Evolutionary conservation across 1,284 basidiomycete genomes (phyloP), one percentile per base, ranked within the genome.

Genomic region (Apiotrichum veenhuisii): DNA sequence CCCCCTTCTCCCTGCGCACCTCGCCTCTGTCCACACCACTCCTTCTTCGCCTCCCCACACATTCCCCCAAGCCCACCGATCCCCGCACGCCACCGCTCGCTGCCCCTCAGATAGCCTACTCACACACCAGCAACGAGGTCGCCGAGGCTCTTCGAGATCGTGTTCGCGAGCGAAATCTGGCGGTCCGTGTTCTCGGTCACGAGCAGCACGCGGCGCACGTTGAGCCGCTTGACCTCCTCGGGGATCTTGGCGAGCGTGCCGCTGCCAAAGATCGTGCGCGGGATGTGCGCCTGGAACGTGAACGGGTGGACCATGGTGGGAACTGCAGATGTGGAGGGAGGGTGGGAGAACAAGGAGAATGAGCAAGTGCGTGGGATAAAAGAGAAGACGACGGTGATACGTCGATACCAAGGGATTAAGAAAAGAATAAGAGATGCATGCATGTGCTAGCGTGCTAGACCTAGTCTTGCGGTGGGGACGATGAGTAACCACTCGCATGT

Each of bases 221-320:
- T 71, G 42, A 79, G 68, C 3, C 63, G 55, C 54, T 68, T 60
- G 55, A 79, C 65, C 61, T 80, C 78, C 5, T 70, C 67, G 2
- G 74, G 69, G 27, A 80, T 72, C 54, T 78, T 69, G 20, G 63
- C 51, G 50, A 76, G 67, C 2, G 77, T 79, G 1, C 77, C 78
- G 30, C 58, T 64, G n/a, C 79, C 79, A 55, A 80, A 80, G 61
- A 80, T 65, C 45, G 80, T 78, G 30, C 77, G 60, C 10, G 60
- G 72, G 11, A 74, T 73, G 41, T 79, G 78, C 17, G 78, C 55
- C 49, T 59, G 50, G 44, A 60, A 62, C 18, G 55, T 62, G 56
- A 58, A 60, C 2, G 55, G 43, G 34, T 46, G 40, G 22, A 53
- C 43, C 26, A 25, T 54, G 18, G 37, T 42, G 52, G 36, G 5